A percentile compares a stretch with the other conserved stretches of the same genome.
Evolutionary conservation across 345 rosid species (phyloP).

Genomic region (Eucalyptus cloeziana): DNA sequence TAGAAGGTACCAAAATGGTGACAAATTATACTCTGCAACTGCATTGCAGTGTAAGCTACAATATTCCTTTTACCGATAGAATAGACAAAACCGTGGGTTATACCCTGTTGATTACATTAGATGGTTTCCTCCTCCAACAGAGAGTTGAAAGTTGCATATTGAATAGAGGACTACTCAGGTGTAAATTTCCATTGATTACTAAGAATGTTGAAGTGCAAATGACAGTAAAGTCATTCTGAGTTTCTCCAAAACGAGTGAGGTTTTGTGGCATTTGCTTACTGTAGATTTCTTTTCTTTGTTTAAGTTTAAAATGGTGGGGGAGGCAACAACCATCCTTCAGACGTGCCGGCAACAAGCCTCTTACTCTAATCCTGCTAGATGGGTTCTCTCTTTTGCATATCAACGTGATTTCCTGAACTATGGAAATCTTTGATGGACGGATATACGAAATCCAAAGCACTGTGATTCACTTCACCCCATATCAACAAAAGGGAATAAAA

Average conservation of each 20-base stretch:
- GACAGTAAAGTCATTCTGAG: background rate
- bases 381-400: background rate
- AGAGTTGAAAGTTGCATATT: background rate
- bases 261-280: background rate
- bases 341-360: background rate
- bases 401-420: background rate
- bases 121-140: background rate
- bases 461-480: background rate
- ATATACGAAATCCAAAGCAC: background rate
- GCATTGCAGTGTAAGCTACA: background rate
- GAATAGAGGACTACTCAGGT: background rate
- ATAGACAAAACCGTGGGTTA: background rate
- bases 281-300: background rate
- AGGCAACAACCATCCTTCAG: background rate
- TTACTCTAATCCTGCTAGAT: background rate
- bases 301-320: background rate
- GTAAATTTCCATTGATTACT: background rate
- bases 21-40: background rate
- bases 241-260: background rate
- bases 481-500: background rate
- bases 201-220: background rate
- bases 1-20: background rate
- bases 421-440: background rate
- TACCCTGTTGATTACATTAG: background rate
- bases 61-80: background rate